Conservation (phyloP, 148 eudicot genomes). For the Chenopodium formosanum region DNA sequence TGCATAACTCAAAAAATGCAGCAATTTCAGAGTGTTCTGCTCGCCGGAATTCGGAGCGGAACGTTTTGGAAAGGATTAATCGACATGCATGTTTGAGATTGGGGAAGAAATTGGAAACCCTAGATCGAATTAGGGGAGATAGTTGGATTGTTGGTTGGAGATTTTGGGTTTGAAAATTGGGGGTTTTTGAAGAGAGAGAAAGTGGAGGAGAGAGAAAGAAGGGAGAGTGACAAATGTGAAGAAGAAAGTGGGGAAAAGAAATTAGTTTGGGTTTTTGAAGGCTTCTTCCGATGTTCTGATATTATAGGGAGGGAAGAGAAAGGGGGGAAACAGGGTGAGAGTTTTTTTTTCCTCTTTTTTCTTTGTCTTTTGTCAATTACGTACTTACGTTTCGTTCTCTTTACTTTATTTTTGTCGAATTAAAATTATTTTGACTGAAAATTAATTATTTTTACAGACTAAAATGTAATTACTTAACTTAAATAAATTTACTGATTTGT, state of each 20-base stretch:
- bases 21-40: not conserved
- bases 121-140: not conserved
- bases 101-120: slow-evolving; percentile 16
- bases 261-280: slow-evolving; percentile 1
- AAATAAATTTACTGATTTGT: too few relatives aligned
- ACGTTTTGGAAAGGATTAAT: not conserved
- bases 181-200: slow-evolving; percentile 16
- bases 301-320: not conserved
- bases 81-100: slow-evolving; percentile 16
- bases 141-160: not conserved
- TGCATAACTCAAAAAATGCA: slow-evolving; percentile 38
- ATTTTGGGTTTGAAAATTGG: not conserved
- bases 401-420: too few relatives aligned
- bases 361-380: too few relatives aligned
- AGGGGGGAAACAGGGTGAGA: not conserved
- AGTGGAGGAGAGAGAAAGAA: not conserved
- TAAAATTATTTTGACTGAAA: too few relatives aligned
- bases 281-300: not conserved
- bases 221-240: not conserved
- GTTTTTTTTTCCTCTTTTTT: not conserved
- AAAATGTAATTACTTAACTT: too few relatives aligned
- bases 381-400: too few relatives aligned
- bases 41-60: not conserved
- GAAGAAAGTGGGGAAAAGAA: not conserved
- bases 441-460: too few relatives aligned